Percentiles rank a stretch among this genome's conserved stretches.
These are phyloP conservation scores for Neurospora crassa DNA, from an alignment of 2,329 filamentous ascomycete genomes.

Conservation along the genomic window DNA sequence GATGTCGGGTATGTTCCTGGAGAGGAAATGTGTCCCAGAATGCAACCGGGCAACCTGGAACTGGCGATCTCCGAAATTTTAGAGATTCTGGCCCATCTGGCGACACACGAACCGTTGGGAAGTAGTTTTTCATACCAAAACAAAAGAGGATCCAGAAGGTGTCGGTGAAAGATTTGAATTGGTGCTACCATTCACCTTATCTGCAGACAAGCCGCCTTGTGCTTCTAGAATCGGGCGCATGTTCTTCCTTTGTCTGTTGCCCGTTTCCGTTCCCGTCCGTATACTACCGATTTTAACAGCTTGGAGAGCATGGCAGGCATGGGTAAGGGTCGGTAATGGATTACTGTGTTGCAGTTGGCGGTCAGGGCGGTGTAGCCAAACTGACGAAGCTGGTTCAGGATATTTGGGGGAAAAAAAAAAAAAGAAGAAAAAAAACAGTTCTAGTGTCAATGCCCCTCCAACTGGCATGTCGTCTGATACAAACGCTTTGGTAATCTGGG, in stretches of 20 bases:
- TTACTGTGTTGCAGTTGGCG: not conserved
- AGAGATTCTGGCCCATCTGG: not conserved
- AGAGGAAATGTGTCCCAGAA: not conserved
- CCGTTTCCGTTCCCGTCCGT: not conserved
- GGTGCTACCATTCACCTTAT: not conserved
- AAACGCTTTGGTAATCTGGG: not conserved
- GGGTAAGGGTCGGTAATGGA: not conserved
- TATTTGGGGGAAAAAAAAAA: not conserved
- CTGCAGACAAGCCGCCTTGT: not conserved
- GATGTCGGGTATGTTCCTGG: not conserved
- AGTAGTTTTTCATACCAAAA: not conserved
- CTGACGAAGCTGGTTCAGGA: not conserved
- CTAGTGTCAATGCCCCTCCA: not conserved
- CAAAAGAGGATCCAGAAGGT: not conserved
- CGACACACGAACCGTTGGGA: not conserved
- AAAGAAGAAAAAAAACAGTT: not conserved
- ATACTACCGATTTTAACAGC: not conserved
- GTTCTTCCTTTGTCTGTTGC: not conserved
- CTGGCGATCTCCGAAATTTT: not conserved
- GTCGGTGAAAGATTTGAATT: not conserved
- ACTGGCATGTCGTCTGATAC: not conserved
- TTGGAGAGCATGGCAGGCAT: not conserved
- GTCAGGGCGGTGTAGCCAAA: not conserved
- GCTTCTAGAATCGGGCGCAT: not conserved
- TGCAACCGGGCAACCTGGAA: not conserved